These are phyloP conservation scores for Nymphaea colorata DNA, from an alignment of 164 flowering plant species.

Conservation along the genomic window DNA sequence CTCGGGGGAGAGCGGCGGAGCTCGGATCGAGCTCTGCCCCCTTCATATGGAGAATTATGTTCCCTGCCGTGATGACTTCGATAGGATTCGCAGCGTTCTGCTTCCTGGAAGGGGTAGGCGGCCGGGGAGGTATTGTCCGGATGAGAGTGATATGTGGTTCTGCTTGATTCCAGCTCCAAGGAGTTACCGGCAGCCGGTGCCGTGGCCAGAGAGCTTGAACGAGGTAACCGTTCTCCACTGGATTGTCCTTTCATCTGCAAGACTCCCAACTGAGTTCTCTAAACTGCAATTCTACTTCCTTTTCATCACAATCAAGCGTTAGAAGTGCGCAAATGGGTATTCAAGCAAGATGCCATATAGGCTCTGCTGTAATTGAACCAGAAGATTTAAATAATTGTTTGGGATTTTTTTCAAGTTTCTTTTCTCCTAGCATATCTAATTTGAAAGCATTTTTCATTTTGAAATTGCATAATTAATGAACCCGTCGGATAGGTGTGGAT, in stretches of 20 bases:
- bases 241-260: neutral
- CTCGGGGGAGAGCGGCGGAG: neutral
- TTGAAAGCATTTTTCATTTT: neutral
- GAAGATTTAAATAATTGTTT: too few species aligned
- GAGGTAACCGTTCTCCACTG: neutral
- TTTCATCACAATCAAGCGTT: neutral
- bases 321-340: too few species aligned
- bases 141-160: neutral
- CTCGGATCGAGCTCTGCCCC: neutral
- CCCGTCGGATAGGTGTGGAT: neutral
- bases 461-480: neutral
- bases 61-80: neutral
- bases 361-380: neutral
- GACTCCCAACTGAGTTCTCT: neutral
- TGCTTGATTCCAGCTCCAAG: neutral
- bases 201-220: conserved; percentile 1
- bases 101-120: neutral
- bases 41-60: conserved; percentile 2
- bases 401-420: neutral
- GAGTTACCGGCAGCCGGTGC: neutral
- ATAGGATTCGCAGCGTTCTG: neutral
- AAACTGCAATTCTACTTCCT: neutral
- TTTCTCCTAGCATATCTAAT: neutral
- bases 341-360: neutral
- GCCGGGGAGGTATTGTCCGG: neutral